These are phyloP conservation scores for Cadophora sp. DNA, from an alignment of 2,329 filamentous ascomycete genomes.

Conservation along the genomic window DNA sequence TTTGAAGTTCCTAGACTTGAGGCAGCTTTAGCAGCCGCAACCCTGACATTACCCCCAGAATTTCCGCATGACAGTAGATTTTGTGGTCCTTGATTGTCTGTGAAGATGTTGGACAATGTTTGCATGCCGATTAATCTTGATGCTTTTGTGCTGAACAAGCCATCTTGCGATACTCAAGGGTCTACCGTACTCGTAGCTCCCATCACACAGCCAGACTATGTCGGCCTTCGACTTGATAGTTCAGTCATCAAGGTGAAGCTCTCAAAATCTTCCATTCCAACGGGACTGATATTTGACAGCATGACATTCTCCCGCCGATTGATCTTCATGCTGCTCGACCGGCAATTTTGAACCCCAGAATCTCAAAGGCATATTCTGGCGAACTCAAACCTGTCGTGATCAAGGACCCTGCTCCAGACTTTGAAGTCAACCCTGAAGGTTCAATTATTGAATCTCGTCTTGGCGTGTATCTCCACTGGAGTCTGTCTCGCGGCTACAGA, in stretches of 20 bases:
- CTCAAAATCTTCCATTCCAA: background rate
- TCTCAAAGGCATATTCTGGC: conserved; percentile 44
- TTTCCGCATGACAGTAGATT: too few relatives aligned
- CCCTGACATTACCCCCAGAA: too few relatives aligned
- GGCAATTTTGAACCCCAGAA: conserved; percentile 11
- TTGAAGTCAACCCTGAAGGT: conserved; percentile 14
- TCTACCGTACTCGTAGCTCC: conserved; percentile 47
- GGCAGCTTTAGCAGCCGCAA: too few relatives aligned
- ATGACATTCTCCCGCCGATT: conserved; percentile 47
- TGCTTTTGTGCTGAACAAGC: conserved; percentile 38
- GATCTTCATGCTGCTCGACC: conserved; percentile 49
- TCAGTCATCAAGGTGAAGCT: conserved; percentile 42
- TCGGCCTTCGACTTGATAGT: conserved; percentile 43
- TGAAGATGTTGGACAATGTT: background rate
- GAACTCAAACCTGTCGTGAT: conserved; percentile 45
- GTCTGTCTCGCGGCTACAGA: conserved; percentile 48
- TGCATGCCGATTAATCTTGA: conserved; percentile 25
- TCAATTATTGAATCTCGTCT: conserved; percentile 41
- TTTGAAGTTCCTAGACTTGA: too few relatives aligned
- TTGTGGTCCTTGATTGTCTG: too few relatives aligned
- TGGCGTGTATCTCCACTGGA: conserved; percentile 54
- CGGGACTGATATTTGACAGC: conserved; percentile 18
- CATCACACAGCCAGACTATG: conserved; percentile 55
- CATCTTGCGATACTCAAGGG: conserved; percentile 37
- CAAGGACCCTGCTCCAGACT: conserved; percentile 13